Conservation (phyloP, 2,329 filamentous ascomycete species). For the Penicillium sumatraense region DNA sequence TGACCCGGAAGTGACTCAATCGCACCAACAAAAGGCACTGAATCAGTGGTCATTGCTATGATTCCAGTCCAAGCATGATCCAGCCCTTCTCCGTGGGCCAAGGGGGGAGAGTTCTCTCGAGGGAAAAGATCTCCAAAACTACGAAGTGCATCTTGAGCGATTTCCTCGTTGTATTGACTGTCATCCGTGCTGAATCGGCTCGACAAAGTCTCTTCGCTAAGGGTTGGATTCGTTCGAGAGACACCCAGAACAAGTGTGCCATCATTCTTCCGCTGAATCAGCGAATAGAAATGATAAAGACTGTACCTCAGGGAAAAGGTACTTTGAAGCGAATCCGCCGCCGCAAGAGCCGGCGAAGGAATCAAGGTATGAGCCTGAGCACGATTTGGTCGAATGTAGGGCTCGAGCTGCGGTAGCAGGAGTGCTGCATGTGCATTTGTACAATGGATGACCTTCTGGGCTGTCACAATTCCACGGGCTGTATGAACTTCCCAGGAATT, state of each 20-base stretch:
- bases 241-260: slow-evolving; percentile 51
- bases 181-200: slow-evolving; percentile 46
- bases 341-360: slow-evolving; percentile 44
- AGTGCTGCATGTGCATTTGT: slow-evolving; percentile 31
- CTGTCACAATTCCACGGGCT: slow-evolving; percentile 17
- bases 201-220: slow-evolving; percentile 36
- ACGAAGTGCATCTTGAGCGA: slow-evolving; percentile 42
- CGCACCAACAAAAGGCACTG: slow-evolving; percentile 52
- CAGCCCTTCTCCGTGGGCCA: slow-evolving; percentile 48
- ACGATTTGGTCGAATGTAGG: slow-evolving; percentile 48
- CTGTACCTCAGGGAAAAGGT: slow-evolving; percentile 55
- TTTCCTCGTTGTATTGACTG: slow-evolving; percentile 44
- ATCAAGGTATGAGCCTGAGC: slow-evolving; percentile 53
- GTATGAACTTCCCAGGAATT: slow-evolving; percentile 25
- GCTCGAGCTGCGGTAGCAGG: slow-evolving; percentile 22
- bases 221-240: slow-evolving; percentile 47
- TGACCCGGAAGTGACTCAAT: slow-evolving; percentile 49
- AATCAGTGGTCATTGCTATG: slow-evolving; percentile 54
- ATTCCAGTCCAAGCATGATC: slow-evolving; percentile 55
- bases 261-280: slow-evolving; percentile 52
- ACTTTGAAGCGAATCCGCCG: slow-evolving; percentile 35
- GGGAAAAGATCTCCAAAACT: slow-evolving; percentile 45
- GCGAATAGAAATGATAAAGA: slow-evolving; percentile 54
- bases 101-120: slow-evolving; percentile 11
- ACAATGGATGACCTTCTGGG: slow-evolving; percentile 28